Evolutionary conservation across 495 filamentous ascomycete species (phyloP).

Genomic region (Penicillium atrosanguineum): DNA sequence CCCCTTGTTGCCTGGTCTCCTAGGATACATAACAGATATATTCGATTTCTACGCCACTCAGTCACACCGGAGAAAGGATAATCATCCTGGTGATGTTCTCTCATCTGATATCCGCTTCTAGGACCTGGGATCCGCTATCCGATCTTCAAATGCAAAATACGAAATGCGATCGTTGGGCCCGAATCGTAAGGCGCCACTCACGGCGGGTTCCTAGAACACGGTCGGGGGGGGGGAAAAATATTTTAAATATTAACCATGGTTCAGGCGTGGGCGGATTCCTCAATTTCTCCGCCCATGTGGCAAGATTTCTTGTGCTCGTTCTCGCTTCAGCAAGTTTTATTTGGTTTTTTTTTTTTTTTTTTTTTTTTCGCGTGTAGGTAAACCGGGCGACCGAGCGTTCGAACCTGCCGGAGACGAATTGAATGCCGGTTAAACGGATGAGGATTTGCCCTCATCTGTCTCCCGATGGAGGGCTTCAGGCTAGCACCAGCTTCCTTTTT

Average conservation of each 20-base stretch:
- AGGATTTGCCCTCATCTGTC: constrained; percentile 7
- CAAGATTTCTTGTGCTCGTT: neutral
- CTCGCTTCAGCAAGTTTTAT: neutral
- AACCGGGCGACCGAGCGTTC: neutral
- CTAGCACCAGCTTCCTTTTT: neutral
- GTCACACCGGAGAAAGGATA: neutral
- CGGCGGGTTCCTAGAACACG: constrained; percentile 4
- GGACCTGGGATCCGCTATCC: too few species aligned
- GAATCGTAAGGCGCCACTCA: neutral
- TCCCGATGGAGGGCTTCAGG: neutral
- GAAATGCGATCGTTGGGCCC: neutral
- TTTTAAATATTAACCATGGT: constrained; percentile 6
- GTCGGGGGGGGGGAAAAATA: too few species aligned
- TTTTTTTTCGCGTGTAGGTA: neutral
- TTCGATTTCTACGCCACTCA: neutral
- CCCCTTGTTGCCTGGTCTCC: neutral
- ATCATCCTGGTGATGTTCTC: neutral
- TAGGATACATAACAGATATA: neutral
- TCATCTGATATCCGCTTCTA: neutral
- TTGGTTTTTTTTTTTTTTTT: neutral
- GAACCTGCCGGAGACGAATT: neutral
- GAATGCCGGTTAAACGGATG: neutral
- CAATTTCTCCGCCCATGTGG: constrained; percentile 16
- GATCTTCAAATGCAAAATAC: neutral
- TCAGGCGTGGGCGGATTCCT: constrained; percentile 1